Evolutionary conservation across 257 asterid species (phyloP), one percentile per base, ranked within the genome.

Genomic region (Echium plantagineum): DNA sequence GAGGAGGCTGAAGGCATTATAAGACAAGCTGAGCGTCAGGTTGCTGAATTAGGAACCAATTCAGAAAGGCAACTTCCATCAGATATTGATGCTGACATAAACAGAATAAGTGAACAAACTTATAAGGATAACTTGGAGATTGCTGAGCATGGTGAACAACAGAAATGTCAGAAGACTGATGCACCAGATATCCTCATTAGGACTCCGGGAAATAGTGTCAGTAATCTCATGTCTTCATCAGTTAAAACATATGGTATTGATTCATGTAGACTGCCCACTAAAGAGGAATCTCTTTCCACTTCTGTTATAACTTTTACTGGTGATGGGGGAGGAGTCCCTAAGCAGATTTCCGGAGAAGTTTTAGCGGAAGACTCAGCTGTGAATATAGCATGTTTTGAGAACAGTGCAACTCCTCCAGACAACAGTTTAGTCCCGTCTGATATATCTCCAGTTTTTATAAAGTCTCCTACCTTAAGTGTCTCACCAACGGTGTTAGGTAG

Each of bases 391-490:
- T 66, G 73, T 77, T 69, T 21, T 19, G 57, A 53, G 63, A 71
- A 76, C 46, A 78, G 71, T 68, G 75, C 60, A 62, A 60, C 73
- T 76, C 66, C 76, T 35, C 32, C 32, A 28, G 74, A 70, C 65
- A 58, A 66, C 57, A 69, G 73, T 59, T 60, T 75, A 56, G 71
- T 71, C 66, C 74, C 85, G 24, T 59, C 60, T 66, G 75, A 75
- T 66, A 67, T 51, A 20, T 78, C 85, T 54, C 87, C 79, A 51
- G 60, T 67, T 79, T 78, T 42, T 7, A 7, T 78, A 35, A 84
- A 82, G 61, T 85, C 95, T 58, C 99, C 99, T 9, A 55, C 83
- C 52, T 96, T 88, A 64, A 93, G 89, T 67, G 77, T 89, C 72
- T 93, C 99, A 55, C 99, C 99, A 64, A 83, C 71, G 66, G 64